Evolutionary conservation across 352 stramenopile species (phyloP).

Genomic region (Phytophthora megakarya): DNA sequence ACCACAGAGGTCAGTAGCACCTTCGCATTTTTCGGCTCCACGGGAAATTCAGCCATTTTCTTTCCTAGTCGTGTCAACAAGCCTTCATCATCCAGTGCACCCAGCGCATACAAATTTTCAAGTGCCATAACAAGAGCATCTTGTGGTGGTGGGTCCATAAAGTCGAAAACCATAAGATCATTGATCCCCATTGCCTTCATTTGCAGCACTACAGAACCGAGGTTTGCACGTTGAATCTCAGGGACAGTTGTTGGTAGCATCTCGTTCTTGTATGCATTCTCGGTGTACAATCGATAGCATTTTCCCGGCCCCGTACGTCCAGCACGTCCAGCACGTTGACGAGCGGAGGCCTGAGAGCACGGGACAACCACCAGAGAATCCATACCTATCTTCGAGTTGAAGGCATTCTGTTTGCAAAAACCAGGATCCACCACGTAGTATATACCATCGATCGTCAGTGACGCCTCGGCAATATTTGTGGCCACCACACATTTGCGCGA

Average conservation of each 20-base stretch:
- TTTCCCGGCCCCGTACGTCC: constrained; percentile 98
- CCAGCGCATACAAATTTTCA: constrained; percentile 97
- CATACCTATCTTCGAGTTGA: constrained; percentile 99
- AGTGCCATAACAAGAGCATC: constrained; percentile 97
- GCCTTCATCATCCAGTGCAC: constrained; percentile 97
- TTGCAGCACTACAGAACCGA: constrained; percentile 98
- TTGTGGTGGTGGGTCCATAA: constrained; percentile 98
- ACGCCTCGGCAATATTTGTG: constrained; percentile 99
- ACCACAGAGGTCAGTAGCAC: constrained; percentile 98
- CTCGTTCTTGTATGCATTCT: constrained; percentile 97
- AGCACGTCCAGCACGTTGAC: constrained; percentile 96
- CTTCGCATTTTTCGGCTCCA: constrained; percentile 99
- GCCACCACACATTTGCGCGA: constrained; percentile 98
- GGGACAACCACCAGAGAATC: constrained; percentile 99
- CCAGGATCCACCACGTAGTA: constrained; percentile 94
- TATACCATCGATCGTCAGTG: constrained; percentile 99
- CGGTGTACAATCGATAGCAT: constrained; percentile 99
- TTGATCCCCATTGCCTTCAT: constrained; percentile 99
- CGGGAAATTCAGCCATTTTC: constrained; percentile 99
- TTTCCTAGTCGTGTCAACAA: constrained; percentile 92
- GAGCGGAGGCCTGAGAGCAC: constrained; percentile 98
- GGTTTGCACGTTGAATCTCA: constrained; percentile 99
- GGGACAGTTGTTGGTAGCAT: constrained; percentile 98
- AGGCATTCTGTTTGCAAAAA: constrained; percentile 99
- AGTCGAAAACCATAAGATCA: constrained; percentile 99